These are phyloP conservation scores for Apiotrichum mycotoxinovorans DNA, from an alignment of 1,284 basidiomycete species.

Conservation along the genomic window DNA sequence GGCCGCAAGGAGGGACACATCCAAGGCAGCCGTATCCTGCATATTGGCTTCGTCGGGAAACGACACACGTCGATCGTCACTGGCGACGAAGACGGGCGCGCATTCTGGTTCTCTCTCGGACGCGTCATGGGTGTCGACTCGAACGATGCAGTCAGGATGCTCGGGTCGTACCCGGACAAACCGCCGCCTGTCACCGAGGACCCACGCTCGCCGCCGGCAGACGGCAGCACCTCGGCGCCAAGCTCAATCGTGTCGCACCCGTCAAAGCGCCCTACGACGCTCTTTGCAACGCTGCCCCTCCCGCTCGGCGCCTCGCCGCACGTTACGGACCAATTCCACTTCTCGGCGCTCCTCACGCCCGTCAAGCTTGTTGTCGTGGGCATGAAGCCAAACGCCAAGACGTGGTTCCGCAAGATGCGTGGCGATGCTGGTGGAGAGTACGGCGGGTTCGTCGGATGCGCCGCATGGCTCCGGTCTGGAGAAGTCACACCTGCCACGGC, in stretches of 20 bases:
- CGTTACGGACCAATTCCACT: constrained; percentile 73
- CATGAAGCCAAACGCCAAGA: constrained; percentile 83
- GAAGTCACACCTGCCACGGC: constrained; percentile 13
- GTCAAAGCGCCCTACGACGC: constrained; percentile 55
- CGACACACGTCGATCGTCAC: constrained; percentile 91
- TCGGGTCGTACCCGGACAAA: constrained; percentile 77
- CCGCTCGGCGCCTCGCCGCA: constrained; percentile 75
- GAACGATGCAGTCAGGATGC: constrained; percentile 86
- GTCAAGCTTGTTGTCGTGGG: constrained; percentile 90
- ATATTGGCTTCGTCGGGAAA: constrained; percentile 84
- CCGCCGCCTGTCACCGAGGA: neutral
- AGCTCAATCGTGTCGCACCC: constrained; percentile 37
- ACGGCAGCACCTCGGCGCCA: constrained; percentile 5
- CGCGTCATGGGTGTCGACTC: constrained; percentile 94
- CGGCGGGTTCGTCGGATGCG: constrained; percentile 58
- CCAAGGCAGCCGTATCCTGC: constrained; percentile 75
- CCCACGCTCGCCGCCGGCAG: neutral
- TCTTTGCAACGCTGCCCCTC: constrained; percentile 75
- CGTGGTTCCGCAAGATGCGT: constrained; percentile 83
- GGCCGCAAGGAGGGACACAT: constrained; percentile 93
- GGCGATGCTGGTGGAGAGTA: constrained; percentile 49
- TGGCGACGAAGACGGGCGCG: constrained; percentile 84
- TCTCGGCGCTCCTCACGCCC: constrained; percentile 83
- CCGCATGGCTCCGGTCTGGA: constrained; percentile 69
- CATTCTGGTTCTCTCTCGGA: constrained; percentile 93